A percentile compares a stretch with the other conserved stretches of the same genome.
Evolutionary conservation across 345 rosid genomes (phyloP).

Genomic region (Diplotaxis tenuifolia): DNA sequence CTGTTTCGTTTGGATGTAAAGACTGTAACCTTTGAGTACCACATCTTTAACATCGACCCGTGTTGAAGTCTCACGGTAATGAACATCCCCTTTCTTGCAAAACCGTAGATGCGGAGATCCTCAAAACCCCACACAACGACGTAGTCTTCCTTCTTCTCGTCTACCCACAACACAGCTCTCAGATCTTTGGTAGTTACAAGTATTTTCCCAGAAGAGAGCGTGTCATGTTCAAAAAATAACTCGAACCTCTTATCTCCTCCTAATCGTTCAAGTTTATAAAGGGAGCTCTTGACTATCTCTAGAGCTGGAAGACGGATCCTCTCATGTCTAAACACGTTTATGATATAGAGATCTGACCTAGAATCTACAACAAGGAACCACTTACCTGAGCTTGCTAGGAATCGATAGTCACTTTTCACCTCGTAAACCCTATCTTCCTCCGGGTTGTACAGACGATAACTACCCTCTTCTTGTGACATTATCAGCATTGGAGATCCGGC

Average conservation of each 20-base stretch:
- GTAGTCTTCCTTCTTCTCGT: neutral
- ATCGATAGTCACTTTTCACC: neutral
- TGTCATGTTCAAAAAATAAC: neutral
- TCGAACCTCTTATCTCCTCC: neutral
- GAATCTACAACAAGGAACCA: too few relatives aligned
- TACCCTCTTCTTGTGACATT: neutral
- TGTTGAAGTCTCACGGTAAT: too few relatives aligned
- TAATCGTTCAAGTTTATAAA: neutral
- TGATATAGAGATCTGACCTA: too few relatives aligned
- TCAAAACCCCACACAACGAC: neutral
- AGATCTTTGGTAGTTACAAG: neutral
- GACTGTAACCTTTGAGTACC: neutral
- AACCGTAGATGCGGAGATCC: neutral
- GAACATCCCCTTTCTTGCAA: too few relatives aligned
- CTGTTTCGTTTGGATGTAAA: neutral
- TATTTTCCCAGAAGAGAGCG: neutral
- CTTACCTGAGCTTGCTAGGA: conserved; percentile 13
- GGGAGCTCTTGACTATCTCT: neutral
- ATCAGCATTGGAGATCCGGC: neutral
- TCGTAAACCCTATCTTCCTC: too few relatives aligned
- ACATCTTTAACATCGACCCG: neutral
- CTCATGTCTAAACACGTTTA: neutral
- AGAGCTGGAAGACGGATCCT: conserved; percentile 4
- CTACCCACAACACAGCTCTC: conserved; percentile 1
- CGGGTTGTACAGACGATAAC: neutral